Evolutionary conservation across 2,329 filamentous ascomycete species (phyloP).

Genomic region (Aureobasidium sp.): DNA sequence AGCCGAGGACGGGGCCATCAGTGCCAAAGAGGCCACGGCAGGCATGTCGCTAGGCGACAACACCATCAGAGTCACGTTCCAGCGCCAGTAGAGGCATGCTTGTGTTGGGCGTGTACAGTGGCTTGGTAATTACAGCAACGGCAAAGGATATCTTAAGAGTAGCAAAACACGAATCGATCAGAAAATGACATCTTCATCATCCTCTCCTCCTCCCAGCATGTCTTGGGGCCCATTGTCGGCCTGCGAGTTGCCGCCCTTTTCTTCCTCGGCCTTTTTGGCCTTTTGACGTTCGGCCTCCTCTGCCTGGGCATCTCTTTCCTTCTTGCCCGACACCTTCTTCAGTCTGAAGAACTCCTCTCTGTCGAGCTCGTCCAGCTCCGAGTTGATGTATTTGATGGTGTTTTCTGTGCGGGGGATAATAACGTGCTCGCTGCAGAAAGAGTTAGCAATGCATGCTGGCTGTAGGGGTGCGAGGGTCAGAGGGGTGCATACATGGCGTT

Average conservation of each 20-base stretch:
- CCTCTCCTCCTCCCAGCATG: conserved; percentile 30
- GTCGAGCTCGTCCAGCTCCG: conserved; percentile 93
- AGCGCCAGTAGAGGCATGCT: conserved; percentile 58
- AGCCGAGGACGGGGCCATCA: conserved; percentile 78
- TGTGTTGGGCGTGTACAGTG: neutral
- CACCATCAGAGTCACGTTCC: conserved; percentile 91
- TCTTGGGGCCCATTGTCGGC: conserved; percentile 24
- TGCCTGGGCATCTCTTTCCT: conserved; percentile 45
- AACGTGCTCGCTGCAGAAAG: conserved; percentile 64
- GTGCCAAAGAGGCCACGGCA: conserved; percentile 86
- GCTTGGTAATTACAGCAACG: conserved; percentile 5
- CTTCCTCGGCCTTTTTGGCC: conserved; percentile 18
- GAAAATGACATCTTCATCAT: conserved; percentile 28
- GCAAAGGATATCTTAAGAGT: conserved; percentile 15
- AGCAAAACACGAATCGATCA: conserved; percentile 18
- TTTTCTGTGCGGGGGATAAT: conserved; percentile 98
- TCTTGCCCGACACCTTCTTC: conserved; percentile 82
- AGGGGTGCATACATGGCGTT: conserved; percentile 74
- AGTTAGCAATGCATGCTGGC: conserved; percentile 19
- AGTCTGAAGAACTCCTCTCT: conserved; percentile 96
- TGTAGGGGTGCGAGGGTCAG: conserved; percentile 19
- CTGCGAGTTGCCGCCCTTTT: conserved; percentile 16
- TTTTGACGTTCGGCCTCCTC: conserved; percentile 28
- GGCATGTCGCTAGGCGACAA: conserved; percentile 75
- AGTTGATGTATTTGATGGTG: conserved; percentile 99